A percentile compares a stretch with the other conserved stretches of the same genome.
phyloP scores from a whole-genome alignment of 495 filamentous ascomycete species.

The Hypoxylon trugodes region DNA sequence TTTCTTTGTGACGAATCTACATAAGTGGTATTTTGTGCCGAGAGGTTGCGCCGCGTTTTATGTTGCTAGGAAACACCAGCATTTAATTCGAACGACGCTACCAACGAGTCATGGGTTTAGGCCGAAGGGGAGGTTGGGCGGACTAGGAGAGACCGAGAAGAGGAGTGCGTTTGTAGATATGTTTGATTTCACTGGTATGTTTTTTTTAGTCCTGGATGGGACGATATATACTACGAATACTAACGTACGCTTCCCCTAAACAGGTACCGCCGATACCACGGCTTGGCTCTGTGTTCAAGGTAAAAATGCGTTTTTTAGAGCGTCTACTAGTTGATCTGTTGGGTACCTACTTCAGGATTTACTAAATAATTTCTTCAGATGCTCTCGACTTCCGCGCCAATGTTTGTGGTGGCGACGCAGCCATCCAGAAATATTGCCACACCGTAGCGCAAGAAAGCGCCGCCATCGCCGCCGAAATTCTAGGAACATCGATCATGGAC shows the following conservation, averaged over 20 bases:
- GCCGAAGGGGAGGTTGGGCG: neutral
- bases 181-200: constrained; percentile 42
- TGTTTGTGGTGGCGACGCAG: constrained; percentile 75
- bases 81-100: constrained; percentile 73
- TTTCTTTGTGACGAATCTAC: constrained; percentile 84
- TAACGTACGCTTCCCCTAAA: neutral
- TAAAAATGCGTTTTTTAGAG: neutral
- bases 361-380: constrained; percentile 56
- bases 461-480: constrained; percentile 58
- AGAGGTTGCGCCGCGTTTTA: constrained; percentile 82
- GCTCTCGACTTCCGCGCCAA: constrained; percentile 70
- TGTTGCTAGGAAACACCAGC: constrained; percentile 76
- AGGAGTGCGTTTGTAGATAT: constrained; percentile 14
- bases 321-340: neutral
- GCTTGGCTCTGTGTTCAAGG: constrained; percentile 34
- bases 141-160: neutral
- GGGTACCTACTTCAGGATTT: neutral
- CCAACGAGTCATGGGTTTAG: constrained; percentile 73
- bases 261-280: constrained; percentile 28
- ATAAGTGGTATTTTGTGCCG: constrained; percentile 94
- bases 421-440: constrained; percentile 66
- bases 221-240: neutral
- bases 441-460: constrained; percentile 65
- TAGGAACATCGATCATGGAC: constrained; percentile 75
- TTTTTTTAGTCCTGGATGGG: neutral